phyloP scores from a whole-genome alignment of 176 grass and related monocot species.

The Phoenix dactylifera region DNA sequence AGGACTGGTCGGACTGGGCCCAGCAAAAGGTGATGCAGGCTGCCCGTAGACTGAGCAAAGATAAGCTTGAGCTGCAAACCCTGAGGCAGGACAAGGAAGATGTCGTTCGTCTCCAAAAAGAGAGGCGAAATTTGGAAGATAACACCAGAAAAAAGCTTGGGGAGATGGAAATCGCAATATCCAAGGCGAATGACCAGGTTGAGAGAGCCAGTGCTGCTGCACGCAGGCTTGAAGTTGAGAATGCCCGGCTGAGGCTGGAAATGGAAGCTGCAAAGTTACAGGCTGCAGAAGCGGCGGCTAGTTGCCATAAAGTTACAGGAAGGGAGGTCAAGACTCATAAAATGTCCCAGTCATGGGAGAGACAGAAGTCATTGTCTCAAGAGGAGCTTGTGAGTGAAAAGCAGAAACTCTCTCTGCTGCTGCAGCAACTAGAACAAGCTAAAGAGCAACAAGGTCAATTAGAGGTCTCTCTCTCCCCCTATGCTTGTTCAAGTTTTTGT shows the following conservation, averaged over 20 bases:
- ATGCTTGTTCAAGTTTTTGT: too few species aligned
- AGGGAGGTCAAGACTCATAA: conserved; percentile 66
- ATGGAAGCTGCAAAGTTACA: conserved; percentile 82
- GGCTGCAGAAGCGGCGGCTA: conserved; percentile 40
- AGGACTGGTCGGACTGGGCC: conserved; percentile 89
- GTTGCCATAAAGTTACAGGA: conserved; percentile 53
- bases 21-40: conserved; percentile 98
- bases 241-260: conserved; percentile 52
- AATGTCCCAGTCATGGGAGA: conserved; percentile 77
- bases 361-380: conserved; percentile 54
- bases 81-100: conserved; percentile 80
- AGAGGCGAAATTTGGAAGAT: conserved; percentile 65
- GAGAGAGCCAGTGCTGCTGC: conserved; percentile 66
- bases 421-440: conserved; percentile 44
- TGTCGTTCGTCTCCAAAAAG: conserved; percentile 44
- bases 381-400: conserved; percentile 63
- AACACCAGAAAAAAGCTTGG: conserved; percentile 78
- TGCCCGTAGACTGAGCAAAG: conserved; percentile 62
- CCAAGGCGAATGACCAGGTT: conserved; percentile 50
- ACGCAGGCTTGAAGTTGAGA: conserved; percentile 52
- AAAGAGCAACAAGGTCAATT: conserved; percentile 51
- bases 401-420: conserved; percentile 37
- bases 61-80: conserved; percentile 68
- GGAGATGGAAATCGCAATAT: conserved; percentile 88
- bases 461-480: conserved; percentile 34